Conservation (phyloP, 2,329 filamentous ascomycete species). For the Ophiocordyceps camponoti-saundersi region DNA sequence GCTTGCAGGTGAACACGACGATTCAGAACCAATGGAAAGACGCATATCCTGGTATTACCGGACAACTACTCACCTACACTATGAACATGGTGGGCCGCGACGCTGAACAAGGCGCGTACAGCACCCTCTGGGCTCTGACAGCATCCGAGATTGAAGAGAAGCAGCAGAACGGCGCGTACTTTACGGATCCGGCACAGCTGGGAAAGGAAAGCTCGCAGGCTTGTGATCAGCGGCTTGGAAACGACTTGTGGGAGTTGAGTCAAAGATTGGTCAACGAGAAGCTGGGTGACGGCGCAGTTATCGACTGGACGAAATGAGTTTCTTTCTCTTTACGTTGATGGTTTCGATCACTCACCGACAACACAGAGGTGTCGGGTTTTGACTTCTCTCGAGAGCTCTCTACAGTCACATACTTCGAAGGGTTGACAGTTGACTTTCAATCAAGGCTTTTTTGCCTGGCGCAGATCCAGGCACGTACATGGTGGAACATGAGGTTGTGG, state of each 20-base stretch:
- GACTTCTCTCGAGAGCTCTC: neutral
- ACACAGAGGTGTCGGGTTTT: too few species aligned
- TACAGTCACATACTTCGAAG: too few species aligned
- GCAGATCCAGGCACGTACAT: too few species aligned
- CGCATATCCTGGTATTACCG: constrained; percentile 22
- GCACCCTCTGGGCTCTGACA: constrained; percentile 23
- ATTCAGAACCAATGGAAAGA: constrained; percentile 29
- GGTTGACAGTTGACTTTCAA: too few species aligned
- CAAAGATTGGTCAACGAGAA: constrained; percentile 20
- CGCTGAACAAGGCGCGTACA: constrained; percentile 24
- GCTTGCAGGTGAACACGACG: constrained; percentile 20
- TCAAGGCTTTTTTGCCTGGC: too few species aligned
- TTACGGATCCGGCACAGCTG: constrained; percentile 18
- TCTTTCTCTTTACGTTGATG: neutral
- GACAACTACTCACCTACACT: constrained; percentile 17
- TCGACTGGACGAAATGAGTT: neutral
- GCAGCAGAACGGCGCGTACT: constrained; percentile 24
- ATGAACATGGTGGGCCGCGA: constrained; percentile 18
- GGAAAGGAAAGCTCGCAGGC: constrained; percentile 22
- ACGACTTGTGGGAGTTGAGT: constrained; percentile 21
- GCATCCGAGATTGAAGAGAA: constrained; percentile 22
- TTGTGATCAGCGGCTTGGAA: constrained; percentile 18
- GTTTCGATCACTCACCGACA: too few species aligned
- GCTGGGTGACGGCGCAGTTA: constrained; percentile 19
- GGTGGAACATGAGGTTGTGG: too few species aligned